Conservation (phyloP, 768 basidiomycete species). For the Leccinum obscurum region DNA sequence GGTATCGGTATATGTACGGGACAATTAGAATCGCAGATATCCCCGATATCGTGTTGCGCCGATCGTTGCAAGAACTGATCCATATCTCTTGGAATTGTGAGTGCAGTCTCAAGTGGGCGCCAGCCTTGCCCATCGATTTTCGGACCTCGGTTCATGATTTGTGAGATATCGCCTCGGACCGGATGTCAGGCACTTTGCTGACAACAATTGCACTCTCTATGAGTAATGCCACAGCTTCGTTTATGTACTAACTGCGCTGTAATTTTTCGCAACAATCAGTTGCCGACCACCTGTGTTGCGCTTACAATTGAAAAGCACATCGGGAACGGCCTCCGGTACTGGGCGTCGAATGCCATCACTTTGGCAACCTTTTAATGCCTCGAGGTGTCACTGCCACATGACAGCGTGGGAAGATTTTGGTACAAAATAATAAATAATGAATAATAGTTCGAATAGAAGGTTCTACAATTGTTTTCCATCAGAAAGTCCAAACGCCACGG, state of each 20-base stretch:
- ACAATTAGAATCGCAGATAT: background rate
- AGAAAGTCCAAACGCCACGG: too few species aligned
- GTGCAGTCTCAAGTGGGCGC: too few species aligned
- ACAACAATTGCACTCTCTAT: too few species aligned
- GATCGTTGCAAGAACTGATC: background rate
- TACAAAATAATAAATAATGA: too few species aligned
- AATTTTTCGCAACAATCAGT: background rate
- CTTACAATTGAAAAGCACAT: background rate
- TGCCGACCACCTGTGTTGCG: background rate
- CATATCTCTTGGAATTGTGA: background rate
- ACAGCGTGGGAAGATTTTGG: too few species aligned
- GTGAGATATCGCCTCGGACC: background rate
- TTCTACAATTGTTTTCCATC: too few species aligned
- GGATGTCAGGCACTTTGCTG: background rate
- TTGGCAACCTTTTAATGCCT: too few species aligned
- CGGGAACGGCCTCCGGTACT: too few species aligned
- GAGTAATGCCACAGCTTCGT: too few species aligned
- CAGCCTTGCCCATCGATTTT: background rate
- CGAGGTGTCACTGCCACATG: too few species aligned
- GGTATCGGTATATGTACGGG: background rate
- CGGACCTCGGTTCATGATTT: background rate
- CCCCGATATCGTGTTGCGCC: background rate
- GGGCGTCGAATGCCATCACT: too few species aligned
- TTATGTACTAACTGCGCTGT: background rate
- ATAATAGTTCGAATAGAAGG: too few species aligned